These are phyloP conservation scores for Tylopilus rubrobrunneus DNA, from an alignment of 768 basidiomycete species.

Conservation along the genomic window DNA sequence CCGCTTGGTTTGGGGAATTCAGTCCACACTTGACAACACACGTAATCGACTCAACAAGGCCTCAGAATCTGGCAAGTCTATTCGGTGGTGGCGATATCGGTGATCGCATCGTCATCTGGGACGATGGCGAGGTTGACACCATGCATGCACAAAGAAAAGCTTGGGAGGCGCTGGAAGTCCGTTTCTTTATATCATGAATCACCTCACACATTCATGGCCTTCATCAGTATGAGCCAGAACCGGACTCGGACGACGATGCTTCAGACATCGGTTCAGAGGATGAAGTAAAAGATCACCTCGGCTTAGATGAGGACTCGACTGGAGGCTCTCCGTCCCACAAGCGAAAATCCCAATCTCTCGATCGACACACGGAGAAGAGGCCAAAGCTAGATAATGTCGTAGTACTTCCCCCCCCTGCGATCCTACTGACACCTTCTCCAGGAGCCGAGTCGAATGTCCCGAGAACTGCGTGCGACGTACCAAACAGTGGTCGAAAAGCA, in stretches of 20 bases:
- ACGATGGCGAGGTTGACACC: conserved; percentile 76
- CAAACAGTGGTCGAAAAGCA: conserved; percentile 70
- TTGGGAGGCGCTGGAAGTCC: conserved; percentile 80
- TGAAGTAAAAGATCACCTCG: conserved; percentile 39
- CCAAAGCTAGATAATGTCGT: conserved; percentile 50
- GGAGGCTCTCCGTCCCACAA: conserved; percentile 41
- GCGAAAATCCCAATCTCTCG: conserved; percentile 43
- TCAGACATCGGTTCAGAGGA: conserved; percentile 46
- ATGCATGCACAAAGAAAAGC: conserved; percentile 71
- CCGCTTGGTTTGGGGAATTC: conserved; percentile 76
- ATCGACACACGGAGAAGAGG: conserved; percentile 49
- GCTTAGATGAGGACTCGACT: conserved; percentile 39
- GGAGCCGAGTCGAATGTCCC: conserved; percentile 56
- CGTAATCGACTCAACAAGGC: conserved; percentile 91
- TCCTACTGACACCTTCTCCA: conserved; percentile 20
- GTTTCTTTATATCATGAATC: conserved; percentile 14
- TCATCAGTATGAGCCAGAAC: conserved; percentile 71
- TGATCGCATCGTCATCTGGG: conserved; percentile 86
- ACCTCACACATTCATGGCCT: conserved; percentile 6
- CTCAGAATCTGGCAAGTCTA: conserved; percentile 82
- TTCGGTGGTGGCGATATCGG: conserved; percentile 68
- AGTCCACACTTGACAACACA: conserved; percentile 65
- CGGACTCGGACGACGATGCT: conserved; percentile 58
- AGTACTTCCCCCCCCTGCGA: not conserved
- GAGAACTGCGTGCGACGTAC: conserved; percentile 66